Base-by-base conservation (phyloP, 225 moss, liverwort and hornwort genomes). In the Rhytidiadelphus loreus region DNA sequence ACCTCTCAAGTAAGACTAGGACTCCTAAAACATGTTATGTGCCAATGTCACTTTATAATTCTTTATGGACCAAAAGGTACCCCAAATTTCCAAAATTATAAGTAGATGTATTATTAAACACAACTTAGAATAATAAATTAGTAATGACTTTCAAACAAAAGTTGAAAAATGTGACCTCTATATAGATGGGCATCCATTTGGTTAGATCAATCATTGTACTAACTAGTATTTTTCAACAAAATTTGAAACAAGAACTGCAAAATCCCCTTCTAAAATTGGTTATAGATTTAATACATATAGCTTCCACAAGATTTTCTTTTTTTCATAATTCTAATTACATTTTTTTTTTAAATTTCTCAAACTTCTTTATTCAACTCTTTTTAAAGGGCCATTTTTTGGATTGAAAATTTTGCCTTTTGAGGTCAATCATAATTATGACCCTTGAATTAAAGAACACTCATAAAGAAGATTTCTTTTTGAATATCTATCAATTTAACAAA, bases 401-500 rank as follows among this genome's bases (percentile, higher is more conserved):
- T 12, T 48, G 7, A 19, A 74, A 32, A 12, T 19, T 1, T 32
- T 48, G 0, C 0, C 20, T 12, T 46, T 46, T 0, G 0, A 19
- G 12, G 3, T 12, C 30, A 30, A 19, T 12, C 3, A 7, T 20
- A 48, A 2, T 0, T 30, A 0, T 0, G 1, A 12, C 12, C 48
- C 4, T 7, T 32, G 2, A 74, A 20, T 12, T 48, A 32, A n/a
- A n/a, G n/a, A n/a, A n/a, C n/a, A n/a, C n/a, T n/a, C n/a, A n/a
- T n/a, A n/a, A n/a, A n/a, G n/a, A n/a, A n/a, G n/a, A n/a, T n/a
- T n/a, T n/a, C n/a, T n/a, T 29, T 29, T 2, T 12, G 0, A 75
- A 33, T 12, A 20, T 75, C 8, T 33, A 25, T 19, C n/a, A n/a
- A 48, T 19, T 19, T 1, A 19, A 48, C 19, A 48, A 50, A 21